Conservation (phyloP, 2,329 filamentous ascomycete genomes). For the Penicillium rolfsii region DNA sequence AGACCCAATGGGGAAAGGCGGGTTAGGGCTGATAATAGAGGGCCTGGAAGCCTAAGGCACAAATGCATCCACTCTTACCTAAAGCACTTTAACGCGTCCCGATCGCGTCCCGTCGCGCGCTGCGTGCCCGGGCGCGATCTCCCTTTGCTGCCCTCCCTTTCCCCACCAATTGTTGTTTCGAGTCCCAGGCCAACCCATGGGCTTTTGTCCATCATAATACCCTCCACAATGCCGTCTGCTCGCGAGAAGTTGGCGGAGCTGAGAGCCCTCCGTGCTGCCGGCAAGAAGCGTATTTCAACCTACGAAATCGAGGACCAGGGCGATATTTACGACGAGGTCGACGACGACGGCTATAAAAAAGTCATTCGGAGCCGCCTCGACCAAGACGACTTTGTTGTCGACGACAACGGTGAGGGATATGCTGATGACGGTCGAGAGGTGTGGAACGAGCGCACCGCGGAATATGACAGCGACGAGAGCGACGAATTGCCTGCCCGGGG, state of each 20-base stretch:
- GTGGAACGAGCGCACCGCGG: slow-evolving; percentile 72
- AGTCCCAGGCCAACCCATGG: slow-evolving; percentile 19
- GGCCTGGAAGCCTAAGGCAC: slow-evolving; percentile 4
- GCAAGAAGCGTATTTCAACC: slow-evolving; percentile 85
- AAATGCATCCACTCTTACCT: slow-evolving; percentile 12
- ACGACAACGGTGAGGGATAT: slow-evolving; percentile 97
- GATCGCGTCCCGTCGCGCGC: slow-evolving; percentile 22
- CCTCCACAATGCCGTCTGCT: slow-evolving; percentile 36
- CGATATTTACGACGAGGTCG: slow-evolving; percentile 91
- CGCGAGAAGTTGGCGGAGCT: slow-evolving; percentile 67
- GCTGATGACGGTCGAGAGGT: slow-evolving; percentile 94
- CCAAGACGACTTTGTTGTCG: slow-evolving; percentile 96
- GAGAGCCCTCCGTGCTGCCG: slow-evolving; percentile 78
- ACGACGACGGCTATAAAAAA: slow-evolving; percentile 97
- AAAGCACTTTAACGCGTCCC: slow-evolving; percentile 27
- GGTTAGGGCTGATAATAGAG: background rate
- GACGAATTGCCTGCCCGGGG: slow-evolving; percentile 68
- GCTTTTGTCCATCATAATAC: slow-evolving; percentile 17
- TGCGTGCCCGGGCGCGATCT: slow-evolving; percentile 19
- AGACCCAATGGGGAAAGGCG: background rate
- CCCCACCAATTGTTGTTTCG: slow-evolving; percentile 24
- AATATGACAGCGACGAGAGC: slow-evolving; percentile 63
- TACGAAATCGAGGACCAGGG: slow-evolving; percentile 86
- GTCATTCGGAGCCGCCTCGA: slow-evolving; percentile 86
- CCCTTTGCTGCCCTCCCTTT: slow-evolving; percentile 21